A percentile compares a stretch with the other conserved stretches of the same genome.
Conservation (phyloP, 768 basidiomycete genomes). For the Rickenella mellea region DNA sequence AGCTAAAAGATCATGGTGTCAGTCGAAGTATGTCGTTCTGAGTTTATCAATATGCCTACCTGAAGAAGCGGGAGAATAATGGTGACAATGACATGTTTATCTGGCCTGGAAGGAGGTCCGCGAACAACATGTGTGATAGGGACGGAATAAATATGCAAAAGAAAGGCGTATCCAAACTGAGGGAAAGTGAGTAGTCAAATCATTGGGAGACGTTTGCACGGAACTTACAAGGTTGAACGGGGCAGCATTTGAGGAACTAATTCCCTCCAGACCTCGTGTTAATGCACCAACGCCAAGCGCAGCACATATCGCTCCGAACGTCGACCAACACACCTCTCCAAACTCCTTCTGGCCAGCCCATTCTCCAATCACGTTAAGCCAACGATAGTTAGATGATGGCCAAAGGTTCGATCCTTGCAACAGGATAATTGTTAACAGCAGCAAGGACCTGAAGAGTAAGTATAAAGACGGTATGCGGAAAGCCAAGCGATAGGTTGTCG, state of each 20-base stretch:
- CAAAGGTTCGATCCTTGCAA: slow-evolving; percentile 43
- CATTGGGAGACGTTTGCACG: slow-evolving; percentile 1
- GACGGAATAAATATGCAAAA: slow-evolving; percentile 65
- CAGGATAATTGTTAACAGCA: slow-evolving; percentile 49
- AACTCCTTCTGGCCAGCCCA: slow-evolving; percentile 47
- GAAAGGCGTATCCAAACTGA: slow-evolving; percentile 70
- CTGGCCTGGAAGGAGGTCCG: slow-evolving; percentile 51
- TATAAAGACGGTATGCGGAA: slow-evolving; percentile 60
- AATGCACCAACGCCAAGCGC: slow-evolving; percentile 59
- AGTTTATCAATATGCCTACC: slow-evolving; percentile 24
- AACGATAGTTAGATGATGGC: slow-evolving; percentile 22
- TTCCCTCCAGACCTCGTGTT: slow-evolving; percentile 59
- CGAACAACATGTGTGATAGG: slow-evolving; percentile 43
- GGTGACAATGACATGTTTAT: slow-evolving; percentile 64
- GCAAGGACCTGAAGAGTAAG: slow-evolving; percentile 43
- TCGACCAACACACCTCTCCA: slow-evolving; percentile 61
- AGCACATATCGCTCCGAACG: slow-evolving; percentile 58
- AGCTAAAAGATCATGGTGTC: too few relatives aligned
- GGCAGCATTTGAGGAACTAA: slow-evolving; percentile 38
- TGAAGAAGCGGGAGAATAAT: slow-evolving; percentile 67
- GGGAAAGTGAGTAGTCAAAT: slow-evolving; percentile 6
- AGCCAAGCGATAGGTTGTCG: slow-evolving; percentile 45
- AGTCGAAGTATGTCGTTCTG: too few relatives aligned
- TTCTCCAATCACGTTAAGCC: slow-evolving; percentile 25
- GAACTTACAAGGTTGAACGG: slow-evolving; percentile 63